phyloP scores from a whole-genome alignment of 257 asterid species.

The Misopates orontium region DNA sequence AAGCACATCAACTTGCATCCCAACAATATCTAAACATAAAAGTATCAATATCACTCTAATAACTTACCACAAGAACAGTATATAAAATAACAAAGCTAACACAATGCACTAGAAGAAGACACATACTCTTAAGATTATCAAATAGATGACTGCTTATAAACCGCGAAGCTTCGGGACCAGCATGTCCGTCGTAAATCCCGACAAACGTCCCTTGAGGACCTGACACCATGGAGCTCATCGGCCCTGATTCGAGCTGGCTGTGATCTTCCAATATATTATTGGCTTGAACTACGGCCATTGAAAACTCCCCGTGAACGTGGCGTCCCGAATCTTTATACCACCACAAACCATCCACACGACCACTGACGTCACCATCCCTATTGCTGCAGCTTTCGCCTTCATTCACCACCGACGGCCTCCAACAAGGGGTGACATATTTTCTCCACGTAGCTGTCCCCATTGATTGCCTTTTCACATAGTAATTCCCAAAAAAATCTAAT shows the following conservation, averaged over 20 bases:
- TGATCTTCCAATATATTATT: slow-evolving; percentile 49
- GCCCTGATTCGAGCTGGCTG: slow-evolving; percentile 54
- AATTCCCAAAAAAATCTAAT: slow-evolving; percentile 27
- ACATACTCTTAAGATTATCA: slow-evolving; percentile 68
- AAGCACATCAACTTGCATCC: background rate
- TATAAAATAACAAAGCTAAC: too few relatives aligned
- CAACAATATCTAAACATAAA: background rate
- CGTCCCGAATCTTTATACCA: slow-evolving; percentile 52
- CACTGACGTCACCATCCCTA: slow-evolving; percentile 44
- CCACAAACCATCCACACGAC: slow-evolving; percentile 52
- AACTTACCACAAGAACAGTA: too few relatives aligned
- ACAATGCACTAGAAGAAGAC: background rate
- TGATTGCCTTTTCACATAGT: slow-evolving; percentile 28
- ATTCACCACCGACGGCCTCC: slow-evolving; percentile 50
- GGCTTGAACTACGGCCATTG: slow-evolving; percentile 55
- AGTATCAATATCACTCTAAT: too few relatives aligned
- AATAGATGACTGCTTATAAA: slow-evolving; percentile 64
- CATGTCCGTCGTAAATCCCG: slow-evolving; percentile 93
- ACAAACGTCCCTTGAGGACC: slow-evolving; percentile 63
- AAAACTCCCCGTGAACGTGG: slow-evolving; percentile 53
- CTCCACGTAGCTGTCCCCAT: slow-evolving; percentile 72
- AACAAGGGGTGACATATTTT: slow-evolving; percentile 66
- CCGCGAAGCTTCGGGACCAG: slow-evolving; percentile 76
- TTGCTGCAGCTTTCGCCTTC: slow-evolving; percentile 46
- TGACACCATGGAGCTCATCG: slow-evolving; percentile 37